Evolutionary conservation across 352 stramenopile genomes (phyloP), one percentile per base, ranked within the genome.

Genomic region (Globisporangium middletonii): DNA sequence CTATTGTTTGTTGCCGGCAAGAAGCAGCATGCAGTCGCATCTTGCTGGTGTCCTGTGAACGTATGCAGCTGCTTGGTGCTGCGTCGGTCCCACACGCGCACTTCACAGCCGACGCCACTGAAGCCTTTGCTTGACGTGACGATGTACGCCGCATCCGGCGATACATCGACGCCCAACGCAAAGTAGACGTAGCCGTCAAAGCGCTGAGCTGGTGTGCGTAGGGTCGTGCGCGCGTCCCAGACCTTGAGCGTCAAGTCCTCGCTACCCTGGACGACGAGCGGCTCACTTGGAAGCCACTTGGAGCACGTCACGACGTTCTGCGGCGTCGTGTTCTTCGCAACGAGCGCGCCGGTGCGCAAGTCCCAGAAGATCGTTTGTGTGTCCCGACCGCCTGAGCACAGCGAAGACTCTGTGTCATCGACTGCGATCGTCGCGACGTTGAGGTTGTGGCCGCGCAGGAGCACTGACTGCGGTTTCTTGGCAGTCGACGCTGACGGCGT

Each of bases 231-330:
- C 8, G 70, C 75, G 51, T 95, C 86, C 86, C 86, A 95, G 16
- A 94, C 27, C 51, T 90, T 90, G 33, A 94, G 61, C 44, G 71
- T 88, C 57, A 92, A 52, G 55, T 95, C 86, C 62, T 95, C 83
- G 56, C 83, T 92, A 30, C 82, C 84, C 38, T 95, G 83, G 0
- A 72, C 79, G 3, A 94, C 71, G 1, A 93, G 55, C 3, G 68
- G 55, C 50, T 90, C 79, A 0, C 53, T 19, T 11, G 83, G 77
- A n/a, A 93, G 41, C 83, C 81, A 94, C 50, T 83, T 88, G 19
- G 79, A 84, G 67, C 83, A 95, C 47, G 86, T 95, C 50, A 95
- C 64, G 15, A 95, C 81, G 37, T 95, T 95, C 68, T 89, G 81
- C 18, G 86, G 73, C 8, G 67, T 90, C 37, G 71, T 88, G 49